Evolutionary conservation across 208 protist species (phyloP).

Genomic region (Leishmania aethiopica): DNA sequence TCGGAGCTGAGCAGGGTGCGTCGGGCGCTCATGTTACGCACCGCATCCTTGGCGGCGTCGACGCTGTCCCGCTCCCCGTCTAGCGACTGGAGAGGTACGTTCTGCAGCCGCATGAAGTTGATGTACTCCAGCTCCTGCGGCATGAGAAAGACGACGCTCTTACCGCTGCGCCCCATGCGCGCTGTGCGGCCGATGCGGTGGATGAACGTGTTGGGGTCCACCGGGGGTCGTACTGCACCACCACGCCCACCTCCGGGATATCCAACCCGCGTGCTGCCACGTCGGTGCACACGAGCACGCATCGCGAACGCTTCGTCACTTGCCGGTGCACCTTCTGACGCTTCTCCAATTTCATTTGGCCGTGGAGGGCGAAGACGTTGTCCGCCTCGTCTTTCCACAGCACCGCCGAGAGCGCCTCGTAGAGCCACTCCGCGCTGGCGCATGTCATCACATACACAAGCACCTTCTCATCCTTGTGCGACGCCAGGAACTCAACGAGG

Average conservation of each 20-base stretch:
- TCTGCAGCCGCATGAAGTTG: slow-evolving; percentile 91
- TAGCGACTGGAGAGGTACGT: slow-evolving; percentile 80
- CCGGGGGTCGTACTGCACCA: slow-evolving; percentile 98
- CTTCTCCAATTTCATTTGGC: slow-evolving; percentile 91
- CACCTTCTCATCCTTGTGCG: slow-evolving; percentile 78
- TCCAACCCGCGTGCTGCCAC: slow-evolving; percentile 96
- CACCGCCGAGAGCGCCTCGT: slow-evolving; percentile 69
- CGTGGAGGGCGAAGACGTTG: slow-evolving; percentile 89
- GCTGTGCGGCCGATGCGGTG: slow-evolving; percentile 97
- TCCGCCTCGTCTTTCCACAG: slow-evolving; percentile 62
- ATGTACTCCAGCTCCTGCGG: slow-evolving; percentile 94
- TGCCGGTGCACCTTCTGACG: slow-evolving; percentile 82
- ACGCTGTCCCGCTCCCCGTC: slow-evolving; percentile 75
- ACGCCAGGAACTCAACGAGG: slow-evolving; percentile 74
- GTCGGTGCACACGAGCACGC: slow-evolving; percentile 97
- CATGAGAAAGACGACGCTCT: slow-evolving; percentile 93
- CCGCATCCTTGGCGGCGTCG: slow-evolving; percentile 51
- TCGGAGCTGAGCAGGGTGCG: slow-evolving; percentile 79
- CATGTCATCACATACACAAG: slow-evolving; percentile 95
- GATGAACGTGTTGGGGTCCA: slow-evolving; percentile 95
- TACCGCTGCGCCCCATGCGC: slow-evolving; percentile 93
- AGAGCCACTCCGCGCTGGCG: slow-evolving; percentile 91
- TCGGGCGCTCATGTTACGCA: slow-evolving; percentile 61
- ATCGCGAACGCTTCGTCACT: slow-evolving; percentile 55
- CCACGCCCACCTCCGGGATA: slow-evolving; percentile 94